These are phyloP conservation scores for Chrysoporthe cubensis DNA, from an alignment of 2,329 filamentous ascomycete genomes.

Conservation along the genomic window DNA sequence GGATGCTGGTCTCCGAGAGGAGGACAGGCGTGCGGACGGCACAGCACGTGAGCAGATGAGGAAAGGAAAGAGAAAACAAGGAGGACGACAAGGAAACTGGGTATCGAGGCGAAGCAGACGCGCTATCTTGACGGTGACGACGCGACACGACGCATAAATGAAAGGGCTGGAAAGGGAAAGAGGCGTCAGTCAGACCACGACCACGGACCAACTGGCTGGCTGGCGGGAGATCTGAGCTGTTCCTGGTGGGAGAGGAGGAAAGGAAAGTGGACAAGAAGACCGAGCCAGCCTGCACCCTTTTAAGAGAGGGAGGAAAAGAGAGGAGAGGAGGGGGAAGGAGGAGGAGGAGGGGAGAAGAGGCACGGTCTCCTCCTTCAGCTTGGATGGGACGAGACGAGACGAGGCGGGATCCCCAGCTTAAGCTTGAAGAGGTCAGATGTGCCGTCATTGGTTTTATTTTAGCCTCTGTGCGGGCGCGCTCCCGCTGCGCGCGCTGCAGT, in stretches of 20 bases:
- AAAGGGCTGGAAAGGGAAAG: slow-evolving; percentile 12
- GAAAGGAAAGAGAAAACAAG: not conserved
- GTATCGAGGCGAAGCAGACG: slow-evolving; percentile 17
- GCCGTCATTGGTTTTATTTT: slow-evolving; percentile 17
- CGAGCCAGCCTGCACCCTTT: slow-evolving; percentile 10
- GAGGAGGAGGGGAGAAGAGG: not conserved
- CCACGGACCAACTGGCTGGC: slow-evolving; percentile 2
- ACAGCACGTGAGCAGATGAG: not conserved
- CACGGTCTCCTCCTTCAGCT: slow-evolving; percentile 8
- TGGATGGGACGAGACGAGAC: slow-evolving; percentile 10
- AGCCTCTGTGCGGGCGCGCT: slow-evolving; percentile 4
- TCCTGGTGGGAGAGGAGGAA: not conserved
- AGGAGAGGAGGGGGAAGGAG: not conserved
- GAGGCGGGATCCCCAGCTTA: slow-evolving; percentile 3
- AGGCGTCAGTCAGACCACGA: slow-evolving; percentile 5
- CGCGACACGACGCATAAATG: slow-evolving; percentile 12
- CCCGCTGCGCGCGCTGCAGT: slow-evolving; percentile 5
- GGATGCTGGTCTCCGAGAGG: not conserved
- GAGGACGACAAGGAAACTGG: not conserved
- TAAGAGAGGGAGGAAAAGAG: slow-evolving; percentile 1
- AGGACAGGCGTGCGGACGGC: not conserved
- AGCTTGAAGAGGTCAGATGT: slow-evolving; percentile 10
- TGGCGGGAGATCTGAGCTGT: not conserved
- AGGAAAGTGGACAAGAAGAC: slow-evolving; percentile 3
- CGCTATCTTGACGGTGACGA: slow-evolving; percentile 23